Percentiles rank a stretch among this genome's conserved stretches.
Conservation (phyloP, 2,329 filamentous ascomycete genomes). For the Achaetomium macrosporum region DNA sequence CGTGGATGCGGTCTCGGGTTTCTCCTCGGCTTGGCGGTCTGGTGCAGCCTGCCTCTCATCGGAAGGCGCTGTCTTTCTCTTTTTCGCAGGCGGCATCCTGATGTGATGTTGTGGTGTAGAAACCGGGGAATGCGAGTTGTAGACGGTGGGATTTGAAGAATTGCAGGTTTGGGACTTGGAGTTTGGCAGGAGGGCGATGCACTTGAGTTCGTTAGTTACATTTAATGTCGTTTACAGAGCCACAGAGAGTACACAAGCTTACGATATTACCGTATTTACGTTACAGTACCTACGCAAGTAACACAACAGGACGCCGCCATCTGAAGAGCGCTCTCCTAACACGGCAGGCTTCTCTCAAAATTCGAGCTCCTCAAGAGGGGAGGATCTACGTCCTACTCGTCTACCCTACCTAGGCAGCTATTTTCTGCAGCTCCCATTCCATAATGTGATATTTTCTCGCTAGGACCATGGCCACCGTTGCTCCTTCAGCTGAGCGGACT, state of each 20-base stretch:
- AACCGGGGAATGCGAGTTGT: not conserved
- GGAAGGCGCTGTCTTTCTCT: constrained; percentile 27
- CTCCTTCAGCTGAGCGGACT: constrained; percentile 25
- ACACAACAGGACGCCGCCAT: too few species aligned
- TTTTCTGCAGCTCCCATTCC: not conserved
- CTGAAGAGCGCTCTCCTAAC: too few species aligned
- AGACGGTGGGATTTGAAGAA: not conserved
- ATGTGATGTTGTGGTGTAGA: not conserved
- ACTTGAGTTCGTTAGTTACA: not conserved
- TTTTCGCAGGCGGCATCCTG: constrained; percentile 29
- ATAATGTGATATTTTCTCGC: not conserved
- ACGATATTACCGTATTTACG: too few species aligned
- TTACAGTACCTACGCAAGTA: too few species aligned
- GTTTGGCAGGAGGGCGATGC: not conserved
- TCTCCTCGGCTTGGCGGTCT: constrained; percentile 7
- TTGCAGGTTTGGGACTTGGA: not conserved
- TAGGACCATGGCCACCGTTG: constrained; percentile 21
- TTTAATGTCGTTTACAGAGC: too few species aligned
- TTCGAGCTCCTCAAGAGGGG: too few species aligned
- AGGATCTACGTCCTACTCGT: too few species aligned
- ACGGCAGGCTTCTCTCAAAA: not conserved
- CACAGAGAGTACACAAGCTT: too few species aligned
- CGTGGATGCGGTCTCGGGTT: too few species aligned
- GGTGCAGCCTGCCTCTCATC: constrained; percentile 6
- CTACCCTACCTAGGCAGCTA: not conserved